phyloP scores from a whole-genome alignment of 441 rosid genomes.

The Erodium trifolium region DNA sequence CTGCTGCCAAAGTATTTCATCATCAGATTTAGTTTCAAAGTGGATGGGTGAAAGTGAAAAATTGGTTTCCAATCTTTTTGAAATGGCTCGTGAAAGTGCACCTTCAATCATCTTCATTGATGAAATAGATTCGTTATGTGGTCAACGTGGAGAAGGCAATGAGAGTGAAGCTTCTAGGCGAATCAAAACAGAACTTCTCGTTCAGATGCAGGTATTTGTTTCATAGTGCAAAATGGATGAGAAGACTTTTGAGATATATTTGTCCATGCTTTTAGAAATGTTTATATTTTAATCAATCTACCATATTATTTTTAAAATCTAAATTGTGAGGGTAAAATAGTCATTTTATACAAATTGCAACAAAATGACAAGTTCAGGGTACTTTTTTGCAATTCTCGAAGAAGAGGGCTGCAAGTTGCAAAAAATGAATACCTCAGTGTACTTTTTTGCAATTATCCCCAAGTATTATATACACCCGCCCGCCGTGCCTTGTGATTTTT shows the following conservation, averaged over 20 bases:
- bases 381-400: no score
- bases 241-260: background rate
- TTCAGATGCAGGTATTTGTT: slow-evolving; percentile 90
- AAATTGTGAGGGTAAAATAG: no score
- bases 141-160: slow-evolving; percentile 23
- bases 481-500: no score
- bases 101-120: slow-evolving; percentile 40
- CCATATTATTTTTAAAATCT: no score
- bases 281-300: background rate
- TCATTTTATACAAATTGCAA: no score
- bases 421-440: no score
- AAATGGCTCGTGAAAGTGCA: slow-evolving; percentile 82
- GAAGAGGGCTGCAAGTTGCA: no score
- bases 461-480: no score
- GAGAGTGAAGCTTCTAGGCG: slow-evolving; percentile 99
- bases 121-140: slow-evolving; percentile 97
- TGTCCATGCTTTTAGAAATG: background rate
- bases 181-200: slow-evolving; percentile 97
- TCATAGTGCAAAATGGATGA: slow-evolving; percentile 10
- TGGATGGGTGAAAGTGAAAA: slow-evolving; percentile 83
- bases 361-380: no score
- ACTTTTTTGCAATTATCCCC: no score
- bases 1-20: slow-evolving; percentile 56
- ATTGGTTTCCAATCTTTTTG: slow-evolving; percentile 89
- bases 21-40: slow-evolving; percentile 54